These are phyloP conservation scores for Alopecurus myosuroides DNA, from an alignment of 176 grass and related monocot genomes.

Conservation along the genomic window DNA sequence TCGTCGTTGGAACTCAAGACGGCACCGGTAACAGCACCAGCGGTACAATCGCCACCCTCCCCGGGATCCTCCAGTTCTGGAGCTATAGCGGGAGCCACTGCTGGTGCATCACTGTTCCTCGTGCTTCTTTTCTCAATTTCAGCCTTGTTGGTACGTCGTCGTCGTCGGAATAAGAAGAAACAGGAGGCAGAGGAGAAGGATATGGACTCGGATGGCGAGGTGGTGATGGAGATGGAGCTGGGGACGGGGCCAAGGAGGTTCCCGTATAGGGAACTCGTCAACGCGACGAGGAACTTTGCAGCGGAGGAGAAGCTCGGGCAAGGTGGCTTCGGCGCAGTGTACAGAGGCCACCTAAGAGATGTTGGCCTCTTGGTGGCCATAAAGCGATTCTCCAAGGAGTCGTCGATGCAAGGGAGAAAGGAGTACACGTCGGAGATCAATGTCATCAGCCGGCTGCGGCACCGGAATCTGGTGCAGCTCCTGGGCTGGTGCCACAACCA, in stretches of 20 bases:
- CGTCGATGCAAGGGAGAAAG: slow-evolving; percentile 30
- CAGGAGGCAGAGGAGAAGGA: not conserved
- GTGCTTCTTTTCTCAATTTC: not conserved
- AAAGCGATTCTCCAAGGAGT: slow-evolving; percentile 36
- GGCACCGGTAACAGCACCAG: not conserved
- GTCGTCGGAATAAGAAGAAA: not conserved
- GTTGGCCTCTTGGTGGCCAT: slow-evolving; percentile 32
- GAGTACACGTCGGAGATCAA: slow-evolving; percentile 57
- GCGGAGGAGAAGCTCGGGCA: slow-evolving; percentile 62
- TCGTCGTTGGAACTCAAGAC: slow-evolving; percentile 4
- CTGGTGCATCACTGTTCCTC: not conserved
- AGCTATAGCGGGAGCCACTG: not conserved
- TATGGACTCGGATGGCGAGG: not conserved
- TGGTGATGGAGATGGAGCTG: slow-evolving; percentile 25
- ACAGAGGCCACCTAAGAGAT: slow-evolving; percentile 19
- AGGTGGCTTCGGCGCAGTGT: slow-evolving; percentile 48
- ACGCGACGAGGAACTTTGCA: slow-evolving; percentile 27
- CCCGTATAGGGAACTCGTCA: slow-evolving; percentile 25
- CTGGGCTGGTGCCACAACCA: slow-evolving; percentile 27
- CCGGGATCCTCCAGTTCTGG: not conserved
- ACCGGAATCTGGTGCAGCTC: slow-evolving; percentile 34
- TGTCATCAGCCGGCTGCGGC: slow-evolving; percentile 27
- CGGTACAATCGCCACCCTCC: not conserved
- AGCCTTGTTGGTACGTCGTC: not conserved
- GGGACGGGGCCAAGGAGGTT: slow-evolving; percentile 32